Conservation (phyloP, 306 rosid genomes). For the Cajanus cajan region DNA sequence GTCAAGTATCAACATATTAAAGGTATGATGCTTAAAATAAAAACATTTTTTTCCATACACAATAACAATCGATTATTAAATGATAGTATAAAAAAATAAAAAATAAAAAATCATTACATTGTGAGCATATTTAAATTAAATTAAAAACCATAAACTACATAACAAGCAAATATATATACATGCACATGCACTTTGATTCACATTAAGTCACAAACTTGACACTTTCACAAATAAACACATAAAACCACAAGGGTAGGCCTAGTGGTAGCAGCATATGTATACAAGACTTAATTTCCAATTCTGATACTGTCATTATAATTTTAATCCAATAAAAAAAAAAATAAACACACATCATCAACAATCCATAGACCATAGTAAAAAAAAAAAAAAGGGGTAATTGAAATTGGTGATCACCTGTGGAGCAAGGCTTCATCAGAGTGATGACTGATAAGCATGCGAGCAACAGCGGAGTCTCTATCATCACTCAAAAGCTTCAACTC, state of each 20-base stretch:
- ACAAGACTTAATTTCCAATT: too few species aligned
- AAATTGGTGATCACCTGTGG: constrained; percentile 50
- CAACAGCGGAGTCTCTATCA: constrained; percentile 50
- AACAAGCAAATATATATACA: not conserved
- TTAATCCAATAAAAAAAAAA: too few species aligned
- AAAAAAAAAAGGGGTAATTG: not conserved
- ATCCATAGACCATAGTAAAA: not conserved
- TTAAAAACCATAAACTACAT: not conserved
- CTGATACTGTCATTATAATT: too few species aligned
- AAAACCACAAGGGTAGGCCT: too few species aligned
- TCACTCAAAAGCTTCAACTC: constrained; percentile 55
- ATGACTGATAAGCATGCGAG: constrained; percentile 44
- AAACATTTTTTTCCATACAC: too few species aligned
- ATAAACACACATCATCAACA: not conserved
- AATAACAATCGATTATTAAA: not conserved
- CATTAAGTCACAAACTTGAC: not conserved
- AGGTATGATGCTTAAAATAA: not conserved
- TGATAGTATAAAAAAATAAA: not conserved
- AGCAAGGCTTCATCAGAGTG: constrained; percentile 59
- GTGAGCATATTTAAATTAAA: not conserved
- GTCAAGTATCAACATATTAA: not conserved
- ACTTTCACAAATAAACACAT: not conserved
- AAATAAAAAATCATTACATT: not conserved
- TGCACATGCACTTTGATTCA: not conserved
- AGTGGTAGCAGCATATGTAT: too few species aligned